Base-by-base conservation (phyloP, 1,139 yeast genomes). In the Casaregolazyma suthepensis region DNA sequence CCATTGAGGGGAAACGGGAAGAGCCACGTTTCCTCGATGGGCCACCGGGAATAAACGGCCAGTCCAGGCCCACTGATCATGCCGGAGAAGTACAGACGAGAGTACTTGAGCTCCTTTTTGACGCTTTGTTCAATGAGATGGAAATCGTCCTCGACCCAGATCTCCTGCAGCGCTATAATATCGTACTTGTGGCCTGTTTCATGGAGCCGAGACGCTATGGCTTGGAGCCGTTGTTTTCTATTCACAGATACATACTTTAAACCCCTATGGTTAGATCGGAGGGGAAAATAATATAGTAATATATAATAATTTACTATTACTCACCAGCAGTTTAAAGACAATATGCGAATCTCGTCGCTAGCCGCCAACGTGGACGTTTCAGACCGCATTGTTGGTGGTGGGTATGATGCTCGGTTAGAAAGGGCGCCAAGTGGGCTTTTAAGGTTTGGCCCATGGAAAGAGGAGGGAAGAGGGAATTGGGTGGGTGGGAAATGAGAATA, bases 21-120 rank as follows among this genome's bases (percentile, higher is more conserved):
- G 50, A 93, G 71, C 64, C 85, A 87, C 0, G 96, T 82, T 31
- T 83, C 81, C 51, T 78, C 82, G 37, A 93, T 89, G 2, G 97
- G 97, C 61, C 87, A 80, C 62, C 87, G 84, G 9, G 96, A 87
- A 50, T 94, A 69, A 4, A 93, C 75, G 0, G 90, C 96, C 52
- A 93, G 75, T 0, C 99, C 99, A 0, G 99, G 98, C 0, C 99
- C 99, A 0, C 96, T 73, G 3, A 93, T 63, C 9, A 93, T 87
- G 1, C 99, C 99, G 2, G 95, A 79, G 60, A 80, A 82, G 42
- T 48, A 48, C 22, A 48, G 48, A 3, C 49, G 45, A 53, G 82
- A 71, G 68, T 80, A 83, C 0, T 93, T 94, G 61, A 79, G 86
- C 46, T 67, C 68, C 0, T 63, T 61, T 1, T 68, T 57, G 56